Percentiles rank a stretch among this genome's conserved stretches.
Evolutionary conservation across 495 filamentous ascomycete species (phyloP).

Genomic region (Lentithecium fluviatile): DNA sequence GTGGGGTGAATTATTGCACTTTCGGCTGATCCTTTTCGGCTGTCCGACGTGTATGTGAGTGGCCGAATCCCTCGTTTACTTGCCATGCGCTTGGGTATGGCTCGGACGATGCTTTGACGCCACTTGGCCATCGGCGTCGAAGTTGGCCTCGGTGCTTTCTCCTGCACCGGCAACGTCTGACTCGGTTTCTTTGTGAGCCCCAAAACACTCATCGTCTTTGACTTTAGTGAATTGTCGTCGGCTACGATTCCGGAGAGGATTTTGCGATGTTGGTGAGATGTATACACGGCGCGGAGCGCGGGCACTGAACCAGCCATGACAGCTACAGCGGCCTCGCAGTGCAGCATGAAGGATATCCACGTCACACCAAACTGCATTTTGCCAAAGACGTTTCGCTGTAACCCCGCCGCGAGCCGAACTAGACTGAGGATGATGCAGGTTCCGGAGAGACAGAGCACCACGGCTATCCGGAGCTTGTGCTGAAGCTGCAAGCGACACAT

Average conservation of each 20-base stretch:
- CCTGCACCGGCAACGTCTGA: neutral
- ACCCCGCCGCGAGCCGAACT: neutral
- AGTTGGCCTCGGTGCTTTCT: neutral
- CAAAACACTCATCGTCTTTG: neutral
- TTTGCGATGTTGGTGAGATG: neutral
- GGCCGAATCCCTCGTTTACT: neutral
- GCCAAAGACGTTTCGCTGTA: neutral
- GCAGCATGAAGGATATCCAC: conserved; percentile 12
- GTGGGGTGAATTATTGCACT: neutral
- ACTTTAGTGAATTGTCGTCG: no score
- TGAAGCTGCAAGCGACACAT: conserved; percentile 1
- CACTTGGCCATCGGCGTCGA: no score
- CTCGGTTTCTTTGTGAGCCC: neutral
- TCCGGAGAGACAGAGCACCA: conserved; percentile 9
- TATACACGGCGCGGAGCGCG: conserved; percentile 6
- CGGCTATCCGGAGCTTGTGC: conserved; percentile 9
- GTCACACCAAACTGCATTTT: neutral
- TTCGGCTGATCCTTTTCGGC: neutral
- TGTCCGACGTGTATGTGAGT: neutral
- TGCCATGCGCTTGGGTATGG: no score
- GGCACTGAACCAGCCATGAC: conserved; percentile 10
- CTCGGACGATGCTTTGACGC: no score
- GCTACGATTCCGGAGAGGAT: no score
- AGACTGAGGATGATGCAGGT: conserved; percentile 14
- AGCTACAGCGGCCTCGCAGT: conserved; percentile 11